Base-by-base conservation (phyloP, 257 asterid species). In the Catharanthus roseus region DNA sequence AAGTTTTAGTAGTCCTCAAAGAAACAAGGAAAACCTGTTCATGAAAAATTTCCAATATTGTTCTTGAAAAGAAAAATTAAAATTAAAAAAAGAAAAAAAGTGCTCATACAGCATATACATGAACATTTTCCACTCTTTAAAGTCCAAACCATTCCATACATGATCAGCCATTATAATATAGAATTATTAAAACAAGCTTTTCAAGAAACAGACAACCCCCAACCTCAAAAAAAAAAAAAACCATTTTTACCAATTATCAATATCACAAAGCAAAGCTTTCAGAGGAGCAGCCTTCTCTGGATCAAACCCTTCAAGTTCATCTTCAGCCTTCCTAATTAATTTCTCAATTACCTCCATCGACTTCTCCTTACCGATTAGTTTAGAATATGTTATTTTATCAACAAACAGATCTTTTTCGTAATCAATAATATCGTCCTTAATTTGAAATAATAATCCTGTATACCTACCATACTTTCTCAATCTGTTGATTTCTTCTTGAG, bases 211-310 rank as follows among this genome's bases (percentile, higher is more conserved):
- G 28, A 21, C n/a, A n/a, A n/a, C n/a, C n/a, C n/a, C n/a, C n/a
- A 51, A 28, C 58, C 1, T 8, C 9, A 16, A 19, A 24, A 56
- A 1, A 12, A 38, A 38, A 38, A 38, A 38, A 38, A 38, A 38
- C 29, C 41, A 58, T 58, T 21, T 69, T 31, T 53, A 4, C 51
- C 88, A 71, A 2, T 69, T 29, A 51, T 70, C 81, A 76, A 74
- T 67, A 61, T 67, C 81, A 75, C 81, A 67, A 11, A 79, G 86
- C 75, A 84, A 60, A 15, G 75, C 81, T 65, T 74, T 42, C 71
- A 81, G 65, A 3, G 86, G 84, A 50, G 86, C 84, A 68, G 81
- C 88, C 70, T 73, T 81, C 26, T 54, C 67, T 11, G 68, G 71
- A 74, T 78, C 86, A 69, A 84, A 84, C 51, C 78, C 79, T 18